Conservation (phyloP, 2,329 filamentous ascomycete genomes). For the Botryotinia globosa region DNA sequence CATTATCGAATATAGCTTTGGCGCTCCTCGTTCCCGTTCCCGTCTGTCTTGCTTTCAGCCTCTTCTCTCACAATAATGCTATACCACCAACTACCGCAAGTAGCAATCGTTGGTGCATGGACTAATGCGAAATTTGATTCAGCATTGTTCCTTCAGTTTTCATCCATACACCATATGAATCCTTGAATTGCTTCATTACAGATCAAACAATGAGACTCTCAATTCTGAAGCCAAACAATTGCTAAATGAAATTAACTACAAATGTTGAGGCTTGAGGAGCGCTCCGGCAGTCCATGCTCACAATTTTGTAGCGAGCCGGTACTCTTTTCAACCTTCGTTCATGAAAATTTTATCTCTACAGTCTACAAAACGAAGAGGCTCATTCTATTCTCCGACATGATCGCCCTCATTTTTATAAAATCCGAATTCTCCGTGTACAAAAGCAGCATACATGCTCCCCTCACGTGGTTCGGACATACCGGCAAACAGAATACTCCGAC, state of each 20-base stretch:
- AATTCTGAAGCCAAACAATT: too few species aligned
- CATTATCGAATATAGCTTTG: neutral
- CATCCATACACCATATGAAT: neutral
- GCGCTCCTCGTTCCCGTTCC: neutral
- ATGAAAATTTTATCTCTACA: neutral
- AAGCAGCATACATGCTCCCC: neutral
- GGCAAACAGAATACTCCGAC: neutral
- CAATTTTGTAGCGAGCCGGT: neutral
- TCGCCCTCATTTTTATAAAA: neutral
- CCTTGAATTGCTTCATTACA: neutral
- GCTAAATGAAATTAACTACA: too few species aligned
- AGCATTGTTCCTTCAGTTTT: neutral
- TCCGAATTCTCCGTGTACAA: neutral
- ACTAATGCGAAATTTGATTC: neutral
- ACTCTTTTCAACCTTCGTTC: neutral
- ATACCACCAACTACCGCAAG: neutral
- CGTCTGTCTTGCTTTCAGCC: neutral
- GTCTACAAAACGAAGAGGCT: neutral
- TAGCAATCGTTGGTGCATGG: neutral
- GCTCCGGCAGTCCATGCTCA: neutral
- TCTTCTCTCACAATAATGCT: neutral
- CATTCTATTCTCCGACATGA: neutral
- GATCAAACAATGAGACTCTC: too few species aligned
- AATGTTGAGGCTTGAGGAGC: neutral
- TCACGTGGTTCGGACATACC: neutral